Conservation (phyloP, 805 yeast genomes). For the Pichia pseudocactophila region DNA sequence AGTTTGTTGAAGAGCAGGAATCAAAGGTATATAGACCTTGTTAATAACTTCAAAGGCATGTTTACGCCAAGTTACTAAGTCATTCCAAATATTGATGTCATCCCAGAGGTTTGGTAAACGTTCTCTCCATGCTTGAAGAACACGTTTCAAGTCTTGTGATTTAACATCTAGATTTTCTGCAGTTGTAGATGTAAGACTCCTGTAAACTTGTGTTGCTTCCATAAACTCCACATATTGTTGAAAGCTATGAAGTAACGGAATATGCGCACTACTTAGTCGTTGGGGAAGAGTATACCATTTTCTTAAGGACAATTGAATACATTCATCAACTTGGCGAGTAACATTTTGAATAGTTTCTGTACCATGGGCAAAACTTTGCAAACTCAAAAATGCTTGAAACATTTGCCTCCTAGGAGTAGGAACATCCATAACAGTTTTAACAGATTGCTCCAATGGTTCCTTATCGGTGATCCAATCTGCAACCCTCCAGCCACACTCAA, state of each 20-base stretch:
- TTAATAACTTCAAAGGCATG: slow-evolving; percentile 96
- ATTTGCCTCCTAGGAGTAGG: slow-evolving; percentile 96
- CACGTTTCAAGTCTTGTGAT: slow-evolving; percentile 90
- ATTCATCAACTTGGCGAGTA: slow-evolving; percentile 85
- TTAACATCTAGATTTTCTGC: slow-evolving; percentile 88
- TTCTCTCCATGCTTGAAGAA: slow-evolving; percentile 96
- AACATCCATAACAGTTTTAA: slow-evolving; percentile 94
- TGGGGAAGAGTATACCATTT: slow-evolving; percentile 92
- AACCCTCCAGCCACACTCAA: slow-evolving; percentile 99
- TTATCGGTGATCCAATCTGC: slow-evolving; percentile 97
- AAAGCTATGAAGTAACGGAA: slow-evolving; percentile 84
- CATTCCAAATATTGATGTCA: slow-evolving; percentile 96
- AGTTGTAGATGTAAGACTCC: slow-evolving; percentile 78
- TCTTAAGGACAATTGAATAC: slow-evolving; percentile 82
- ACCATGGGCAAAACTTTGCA: slow-evolving; percentile 91
- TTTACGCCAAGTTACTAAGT: slow-evolving; percentile 95
- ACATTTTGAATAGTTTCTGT: slow-evolving; percentile 79
- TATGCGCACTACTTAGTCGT: slow-evolving; percentile 68
- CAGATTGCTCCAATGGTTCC: slow-evolving; percentile 89
- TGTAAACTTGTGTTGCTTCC: slow-evolving; percentile 94
- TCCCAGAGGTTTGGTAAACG: slow-evolving; percentile 96
- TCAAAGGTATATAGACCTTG: slow-evolving; percentile 86
- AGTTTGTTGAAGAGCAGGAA: slow-evolving; percentile 74
- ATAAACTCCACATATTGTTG: slow-evolving; percentile 96
- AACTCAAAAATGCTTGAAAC: slow-evolving; percentile 85